Evolutionary conservation across 257 asterid species (phyloP), one percentile per base, ranked within the genome.

Genomic region (Jasminum sambac): DNA sequence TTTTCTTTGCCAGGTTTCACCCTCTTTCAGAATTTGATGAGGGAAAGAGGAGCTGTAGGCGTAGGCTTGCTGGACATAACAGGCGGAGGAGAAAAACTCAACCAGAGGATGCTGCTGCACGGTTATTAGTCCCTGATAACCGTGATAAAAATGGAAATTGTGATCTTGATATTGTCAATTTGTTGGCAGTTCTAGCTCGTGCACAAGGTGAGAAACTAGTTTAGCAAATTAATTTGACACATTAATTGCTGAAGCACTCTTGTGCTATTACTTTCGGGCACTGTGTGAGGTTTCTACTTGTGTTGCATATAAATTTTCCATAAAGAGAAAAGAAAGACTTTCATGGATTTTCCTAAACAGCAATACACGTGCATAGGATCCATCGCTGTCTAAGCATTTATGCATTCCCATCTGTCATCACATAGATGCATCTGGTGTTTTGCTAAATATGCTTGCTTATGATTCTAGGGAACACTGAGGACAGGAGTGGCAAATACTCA

Each of bases 21-120:
- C 92, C 83, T 41, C 98, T 93, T 43, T 67, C 88, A 42, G 98
- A 93, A 78, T 93, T 93, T 72, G 98, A 93, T 0, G 98, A 90
- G 86, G 98, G 96, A 30, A 93, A 93, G 81, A 83, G 98, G 82
- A 93, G 98, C 72, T 93, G 98, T 77, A 88, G 98, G 82, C 91
- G 97, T 25, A 84, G 97, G 70, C 94, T 93, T 48, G 98, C 98
- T 69, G 98, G 98, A 57, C 98, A 93, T 78, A 93, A 93, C 80
- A 77, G 90, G 81, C 84, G 98, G 90, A 89, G 98, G 81, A 89
- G 98, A 79, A 93, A 93, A 81, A 89, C 91, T 66, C 90, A 87
- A 71, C 95, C 91, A 14, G 96, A 93, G 70, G 97, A 89, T 41
- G 76, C 78, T 68, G 46, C 83, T 23, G 77, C 89, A 50, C 83